Evolutionary conservation across 345 rosid species (phyloP).

Genomic region (Populus deltoides): DNA sequence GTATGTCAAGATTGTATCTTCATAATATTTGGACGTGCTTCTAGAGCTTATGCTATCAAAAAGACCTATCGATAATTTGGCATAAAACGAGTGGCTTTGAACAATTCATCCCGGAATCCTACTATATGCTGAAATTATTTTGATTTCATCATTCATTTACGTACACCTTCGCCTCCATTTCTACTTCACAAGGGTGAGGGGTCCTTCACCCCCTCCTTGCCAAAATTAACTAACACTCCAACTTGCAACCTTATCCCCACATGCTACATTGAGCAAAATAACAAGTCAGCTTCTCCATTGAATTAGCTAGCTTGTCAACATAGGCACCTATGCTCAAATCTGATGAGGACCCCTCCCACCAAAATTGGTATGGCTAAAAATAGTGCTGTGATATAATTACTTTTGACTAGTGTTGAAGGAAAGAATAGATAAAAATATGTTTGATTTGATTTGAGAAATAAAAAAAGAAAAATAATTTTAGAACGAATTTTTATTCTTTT

Average conservation of each 20-base stretch:
- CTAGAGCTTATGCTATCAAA: background rate
- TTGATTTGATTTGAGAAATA: too few species aligned
- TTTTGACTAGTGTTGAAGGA: too few species aligned
- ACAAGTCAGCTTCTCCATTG: background rate
- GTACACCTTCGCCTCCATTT: background rate
- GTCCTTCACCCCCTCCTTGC: background rate
- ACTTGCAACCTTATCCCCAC: background rate
- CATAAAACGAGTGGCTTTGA: constrained; percentile 2
- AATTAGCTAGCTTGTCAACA: background rate
- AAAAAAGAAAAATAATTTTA: too few species aligned
- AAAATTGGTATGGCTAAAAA: background rate
- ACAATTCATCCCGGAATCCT: background rate
- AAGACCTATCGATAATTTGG: background rate
- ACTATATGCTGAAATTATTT: background rate
- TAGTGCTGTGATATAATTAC: too few species aligned
- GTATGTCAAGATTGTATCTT: background rate
- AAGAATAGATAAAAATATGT: too few species aligned
- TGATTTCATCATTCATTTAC: background rate
- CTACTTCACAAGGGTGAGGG: background rate
- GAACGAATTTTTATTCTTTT: too few species aligned
- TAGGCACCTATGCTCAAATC: background rate
- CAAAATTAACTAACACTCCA: background rate
- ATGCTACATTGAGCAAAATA: background rate
- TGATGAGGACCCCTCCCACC: background rate
- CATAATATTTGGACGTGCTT: background rate